Base-by-base conservation (phyloP, 2,329 filamentous ascomycete genomes). In the Boeremia lycopersici region DNA sequence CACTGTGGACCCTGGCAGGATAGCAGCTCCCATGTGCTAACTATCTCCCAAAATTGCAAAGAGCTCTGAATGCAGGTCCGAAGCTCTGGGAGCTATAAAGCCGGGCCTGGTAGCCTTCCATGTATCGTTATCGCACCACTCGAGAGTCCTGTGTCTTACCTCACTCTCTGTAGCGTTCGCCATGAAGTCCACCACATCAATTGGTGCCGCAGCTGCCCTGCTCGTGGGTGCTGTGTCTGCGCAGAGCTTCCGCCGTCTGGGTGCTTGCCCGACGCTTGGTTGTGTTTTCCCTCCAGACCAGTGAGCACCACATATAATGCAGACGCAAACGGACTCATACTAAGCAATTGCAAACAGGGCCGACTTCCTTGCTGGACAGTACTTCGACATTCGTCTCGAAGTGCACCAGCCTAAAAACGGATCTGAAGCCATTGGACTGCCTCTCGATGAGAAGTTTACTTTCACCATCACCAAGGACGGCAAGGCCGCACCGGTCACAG, bases 291-390 rank as follows among this genome's bases (percentile, higher is more conserved):
- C 83, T 43, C 84, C 84, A 17, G 83, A 85, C 61, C 82, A 85
- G 79, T 81, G 73, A 64, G 79, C 55, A 40, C 40, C 43, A 46
- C 33, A 15, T 23, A 40, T 7, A 56, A 15, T 25, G 39, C 7
- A 56, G 56, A 47, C 44, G 59, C 29, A 1, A 9, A 23, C 29
- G 30, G 58, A 41, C 50, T 52, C 13, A 47, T 13, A 29, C 48
- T 34, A 57, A 39, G 48, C 46, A 42, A 57, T 47, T 43, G 30
- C 17, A 23, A 43, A 15, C 56, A 83, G 81, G 77, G 86, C 88
- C 60, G 90, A 95, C 68, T 95, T 95, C 77, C 82, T 96, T 1
- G 87, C 90, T 5, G 90, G 90, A 11, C 90, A 95, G 77, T 88
- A 85, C 73, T 95, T 95, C 69, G 91, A 95, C 71, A 87, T 96